Base-by-base conservation (phyloP, 2,329 filamentous ascomycete genomes). In the Phialophora macrospora region DNA sequence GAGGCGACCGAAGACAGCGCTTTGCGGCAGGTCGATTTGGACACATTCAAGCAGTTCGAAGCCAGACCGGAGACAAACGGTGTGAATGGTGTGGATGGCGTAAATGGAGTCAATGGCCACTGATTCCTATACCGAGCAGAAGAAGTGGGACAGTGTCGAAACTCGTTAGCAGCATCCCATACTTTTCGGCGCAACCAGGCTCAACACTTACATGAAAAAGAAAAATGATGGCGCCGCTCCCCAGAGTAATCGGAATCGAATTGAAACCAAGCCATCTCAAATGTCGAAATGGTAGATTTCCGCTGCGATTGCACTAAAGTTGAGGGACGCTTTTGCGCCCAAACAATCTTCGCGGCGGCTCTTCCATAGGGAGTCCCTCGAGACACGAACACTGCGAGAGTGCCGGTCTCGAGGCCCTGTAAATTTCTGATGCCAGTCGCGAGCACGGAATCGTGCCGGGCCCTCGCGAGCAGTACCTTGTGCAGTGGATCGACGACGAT, bases 301-400 rank as follows among this genome's bases (percentile, higher is more conserved):
- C 87, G 91, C 91, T 86, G 90, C 91, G 90, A 95, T 95, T 92
- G 92, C 90, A 94, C 92, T 95, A 84, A 92, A 93, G 91, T 92
- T 92, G 88, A 88, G 88, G 65, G 65, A 66, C 61, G 49, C 44
- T 46, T 41, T 68, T 72, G 61, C 60, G 67, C 17, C 60, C 85
- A 86, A 85, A 93, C 91, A 88, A 94, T 93, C 91, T 94, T 90
- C 91, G 90, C 91, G 93, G 90, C 85, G 89, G 88, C 91, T 91
- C 85, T 90, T 90, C 91, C 91, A 95, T 88, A 91, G 90, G 88
- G 83, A 84, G 69, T 69, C 66, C 66, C 66, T 54, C 66, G 30
- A 34, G 28, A 24, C 58, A 54, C 62, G 60, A 46, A 74, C 74
- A 73, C 74, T 70, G 71, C 71, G 65, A 49, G 28, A 17, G 49